Evolutionary conservation across 768 basidiomycete genomes (phyloP), one percentile per base, ranked within the genome.

Genomic region (Collybiopsis confluens): DNA sequence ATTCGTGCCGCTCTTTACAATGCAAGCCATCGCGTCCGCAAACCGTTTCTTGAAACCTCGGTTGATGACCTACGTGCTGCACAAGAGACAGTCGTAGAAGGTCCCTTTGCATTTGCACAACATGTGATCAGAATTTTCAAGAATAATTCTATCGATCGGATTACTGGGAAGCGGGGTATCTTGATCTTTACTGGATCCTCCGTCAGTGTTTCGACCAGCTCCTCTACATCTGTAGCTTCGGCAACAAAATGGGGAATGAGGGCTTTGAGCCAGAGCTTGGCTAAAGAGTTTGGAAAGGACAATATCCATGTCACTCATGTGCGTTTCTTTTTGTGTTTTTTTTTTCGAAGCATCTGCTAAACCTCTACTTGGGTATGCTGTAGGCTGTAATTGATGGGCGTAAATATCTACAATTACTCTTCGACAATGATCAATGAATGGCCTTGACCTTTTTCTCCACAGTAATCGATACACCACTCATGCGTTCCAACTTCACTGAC

Each of bases 121-220:
- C 80, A 81, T 43, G 77, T 75, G 5, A 77, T 88, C 45, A 62
- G 80, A 30, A 72, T 75, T 1, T 82, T 89, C 66, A 82, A 82
- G 61, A 72, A 75, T 42, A 85, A 84, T 56, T 71, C 74, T 7
- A 62, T 77, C 7, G 72, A 72, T n/a, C 68, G 76, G 46, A 62
- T 70, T 1, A 65, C 65, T 16, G 81, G 83, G 13, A 79, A 79
- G 62, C 72, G 76, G 27, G 88, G 87, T 7, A 78, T 83, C 0
- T 65, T 90, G 42, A 75, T 87, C 13, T 87, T 88, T 62, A 90
- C 86, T 0, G 85, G 86, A 0, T 86, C 88, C 1, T 88, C 88
- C 6, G 83, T 87, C 5, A 74, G 81, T 49, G 52, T 78, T 18
- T 69, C 87, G 52, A 88, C 87, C 4, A 87, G 87, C 51, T 68